Evolutionary conservation across 306 rosid species (phyloP).

Genomic region (Dalbergia cultrata): DNA sequence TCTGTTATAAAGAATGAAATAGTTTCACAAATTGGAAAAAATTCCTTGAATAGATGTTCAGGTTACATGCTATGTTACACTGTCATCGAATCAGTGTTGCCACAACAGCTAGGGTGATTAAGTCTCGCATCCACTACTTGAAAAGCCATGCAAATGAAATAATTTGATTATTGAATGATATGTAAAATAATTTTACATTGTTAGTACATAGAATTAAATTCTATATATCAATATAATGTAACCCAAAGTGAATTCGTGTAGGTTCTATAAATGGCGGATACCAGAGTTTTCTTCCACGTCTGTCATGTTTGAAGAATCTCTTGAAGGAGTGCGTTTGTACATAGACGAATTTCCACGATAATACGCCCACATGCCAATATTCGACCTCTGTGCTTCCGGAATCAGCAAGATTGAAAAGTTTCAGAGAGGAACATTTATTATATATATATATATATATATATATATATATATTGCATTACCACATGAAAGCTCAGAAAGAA

Average conservation of each 20-base stretch:
- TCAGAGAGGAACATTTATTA: neutral
- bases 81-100: too few relatives aligned
- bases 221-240: too few relatives aligned
- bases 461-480: too few relatives aligned
- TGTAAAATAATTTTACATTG: too few relatives aligned
- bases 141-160: too few relatives aligned
- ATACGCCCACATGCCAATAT: constrained; percentile 72
- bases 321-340: constrained; percentile 83
- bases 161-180: too few relatives aligned
- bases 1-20: constrained; percentile 7
- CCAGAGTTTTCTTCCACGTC: constrained; percentile 84
- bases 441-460: too few relatives aligned
- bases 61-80: constrained; percentile 7
- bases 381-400: constrained; percentile 45
- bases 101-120: too few relatives aligned
- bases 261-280: constrained; percentile 42
- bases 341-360: constrained; percentile 69
- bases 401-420: constrained; percentile 39
- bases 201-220: too few relatives aligned
- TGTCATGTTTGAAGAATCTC: constrained; percentile 57
- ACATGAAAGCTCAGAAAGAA: constrained; percentile 33
- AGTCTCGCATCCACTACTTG: too few relatives aligned
- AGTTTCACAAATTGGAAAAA: constrained; percentile 11
- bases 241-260: neutral
- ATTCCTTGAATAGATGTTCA: constrained; percentile 5